phyloP scores from a whole-genome alignment of 768 basidiomycete genomes.

The Coprinellus micaceus region DNA sequence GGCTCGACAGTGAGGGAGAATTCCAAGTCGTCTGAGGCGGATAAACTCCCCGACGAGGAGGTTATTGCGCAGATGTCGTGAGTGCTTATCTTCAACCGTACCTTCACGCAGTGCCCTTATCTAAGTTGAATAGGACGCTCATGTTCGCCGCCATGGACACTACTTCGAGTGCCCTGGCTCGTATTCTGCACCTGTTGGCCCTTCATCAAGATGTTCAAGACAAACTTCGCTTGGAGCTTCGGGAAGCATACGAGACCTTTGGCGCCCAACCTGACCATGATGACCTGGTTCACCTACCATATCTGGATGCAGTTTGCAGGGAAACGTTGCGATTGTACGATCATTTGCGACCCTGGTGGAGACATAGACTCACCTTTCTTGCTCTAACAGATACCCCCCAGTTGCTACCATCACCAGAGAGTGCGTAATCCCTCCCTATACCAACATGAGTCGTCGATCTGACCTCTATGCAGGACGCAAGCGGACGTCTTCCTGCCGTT shows the following conservation, averaged over 20 bases:
- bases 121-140: slow-evolving; percentile 17
- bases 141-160: slow-evolving; percentile 29
- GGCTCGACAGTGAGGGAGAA: slow-evolving; percentile 38
- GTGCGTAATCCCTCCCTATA: not conserved
- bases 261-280: slow-evolving; percentile 24
- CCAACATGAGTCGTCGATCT: slow-evolving; percentile 10
- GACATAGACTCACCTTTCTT: no score
- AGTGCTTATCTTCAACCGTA: not conserved
- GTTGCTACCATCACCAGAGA: slow-evolving; percentile 1
- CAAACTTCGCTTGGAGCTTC: slow-evolving; percentile 24
- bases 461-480: slow-evolving; percentile 22
- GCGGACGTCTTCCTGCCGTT: slow-evolving; percentile 21
- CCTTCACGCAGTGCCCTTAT: not conserved
- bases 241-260: slow-evolving; percentile 19
- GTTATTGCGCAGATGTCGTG: slow-evolving; percentile 29
- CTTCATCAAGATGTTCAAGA: slow-evolving; percentile 30
- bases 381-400: slow-evolving; percentile 1
- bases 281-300: slow-evolving; percentile 25
- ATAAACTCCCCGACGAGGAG: slow-evolving; percentile 31
- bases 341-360: no score
- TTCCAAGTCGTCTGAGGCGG: slow-evolving; percentile 26
- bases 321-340: slow-evolving; percentile 27
- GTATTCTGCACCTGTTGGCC: slow-evolving; percentile 23
- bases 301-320: slow-evolving; percentile 30
- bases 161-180: slow-evolving; percentile 25